Percentiles rank a stretch among this genome's conserved stretches.
These are phyloP conservation scores for Lodderomyces oxycetoniae DNA, from an alignment of 1,139 yeast species.

Conservation along the genomic window DNA sequence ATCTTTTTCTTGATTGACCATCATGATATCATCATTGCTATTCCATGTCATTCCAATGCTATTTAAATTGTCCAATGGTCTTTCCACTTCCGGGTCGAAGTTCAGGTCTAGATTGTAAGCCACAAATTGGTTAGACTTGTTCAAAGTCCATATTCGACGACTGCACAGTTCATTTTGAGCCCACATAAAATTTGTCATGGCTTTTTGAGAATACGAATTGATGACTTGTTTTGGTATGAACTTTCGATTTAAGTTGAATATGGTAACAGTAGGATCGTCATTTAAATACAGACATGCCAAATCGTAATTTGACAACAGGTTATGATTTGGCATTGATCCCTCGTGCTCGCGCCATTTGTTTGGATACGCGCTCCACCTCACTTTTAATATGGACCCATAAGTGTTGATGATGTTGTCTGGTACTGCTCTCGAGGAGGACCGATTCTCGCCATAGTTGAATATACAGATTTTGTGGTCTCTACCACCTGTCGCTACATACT, in stretches of 20 bases:
- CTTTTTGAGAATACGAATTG: constrained; percentile 47
- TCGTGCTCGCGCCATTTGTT: constrained; percentile 13
- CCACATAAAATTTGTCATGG: constrained; percentile 45
- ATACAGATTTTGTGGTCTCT: constrained; percentile 80
- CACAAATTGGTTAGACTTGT: constrained; percentile 48
- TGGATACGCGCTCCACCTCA: constrained; percentile 56
- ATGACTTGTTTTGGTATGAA: constrained; percentile 70
- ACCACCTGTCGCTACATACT: constrained; percentile 87
- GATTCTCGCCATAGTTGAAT: constrained; percentile 54
- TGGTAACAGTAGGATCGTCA: constrained; percentile 68
- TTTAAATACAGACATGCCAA: constrained; percentile 75
- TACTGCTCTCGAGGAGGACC: constrained; percentile 29
- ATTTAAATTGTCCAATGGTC: constrained; percentile 52
- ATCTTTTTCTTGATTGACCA: constrained; percentile 48
- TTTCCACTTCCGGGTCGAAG: constrained; percentile 29
- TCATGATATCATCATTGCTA: constrained; percentile 43
- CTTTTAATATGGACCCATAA: constrained; percentile 72
- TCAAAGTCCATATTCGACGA: constrained; percentile 38
- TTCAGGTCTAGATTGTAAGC: constrained; percentile 46
- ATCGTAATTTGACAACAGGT: constrained; percentile 45
- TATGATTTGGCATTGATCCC: constrained; percentile 8
- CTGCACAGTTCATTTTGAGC: constrained; percentile 23
- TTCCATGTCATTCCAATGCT: constrained; percentile 55
- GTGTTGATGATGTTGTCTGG: constrained; percentile 75
- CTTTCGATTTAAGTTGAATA: constrained; percentile 71